phyloP scores from a whole-genome alignment of 2,329 filamentous ascomycete species.

The Trichoderma afroharzianum region DNA sequence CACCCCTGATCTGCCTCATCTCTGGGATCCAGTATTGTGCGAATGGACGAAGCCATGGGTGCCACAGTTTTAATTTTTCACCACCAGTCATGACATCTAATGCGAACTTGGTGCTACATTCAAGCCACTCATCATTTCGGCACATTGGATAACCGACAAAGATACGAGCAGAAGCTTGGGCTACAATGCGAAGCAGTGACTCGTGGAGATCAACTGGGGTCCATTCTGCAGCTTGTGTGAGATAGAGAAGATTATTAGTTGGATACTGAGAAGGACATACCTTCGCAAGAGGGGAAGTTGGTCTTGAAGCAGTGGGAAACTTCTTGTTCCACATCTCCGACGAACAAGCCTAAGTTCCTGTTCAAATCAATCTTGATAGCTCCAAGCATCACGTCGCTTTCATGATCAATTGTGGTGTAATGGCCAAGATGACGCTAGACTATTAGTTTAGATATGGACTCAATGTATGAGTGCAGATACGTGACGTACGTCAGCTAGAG shows the following conservation, averaged over 20 bases:
- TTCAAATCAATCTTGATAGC: conserved; percentile 5
- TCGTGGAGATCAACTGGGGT: background rate
- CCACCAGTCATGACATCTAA: conserved; percentile 46
- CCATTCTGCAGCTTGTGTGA: background rate
- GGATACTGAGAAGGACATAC: background rate
- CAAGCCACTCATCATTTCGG: conserved; percentile 53
- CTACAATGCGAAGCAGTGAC: background rate
- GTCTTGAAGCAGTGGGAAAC: background rate
- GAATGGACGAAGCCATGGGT: conserved; percentile 30
- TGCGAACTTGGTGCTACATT: conserved; percentile 48
- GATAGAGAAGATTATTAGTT: background rate
- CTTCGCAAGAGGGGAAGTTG: background rate
- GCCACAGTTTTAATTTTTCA: conserved; percentile 9
- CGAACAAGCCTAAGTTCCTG: background rate
- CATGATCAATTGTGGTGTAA: background rate
- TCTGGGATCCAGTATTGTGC: conserved; percentile 25
- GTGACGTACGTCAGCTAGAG: background rate
- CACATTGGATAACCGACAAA: conserved; percentile 51
- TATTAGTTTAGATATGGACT: background rate
- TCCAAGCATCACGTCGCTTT: background rate
- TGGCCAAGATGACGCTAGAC: background rate
- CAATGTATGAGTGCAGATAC: background rate
- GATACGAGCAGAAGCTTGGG: conserved; percentile 29
- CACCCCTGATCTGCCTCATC: background rate
- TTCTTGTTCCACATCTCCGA: background rate